Conservation (phyloP, 2,329 filamentous ascomycete genomes). For the Pezicula neosporulosa region DNA sequence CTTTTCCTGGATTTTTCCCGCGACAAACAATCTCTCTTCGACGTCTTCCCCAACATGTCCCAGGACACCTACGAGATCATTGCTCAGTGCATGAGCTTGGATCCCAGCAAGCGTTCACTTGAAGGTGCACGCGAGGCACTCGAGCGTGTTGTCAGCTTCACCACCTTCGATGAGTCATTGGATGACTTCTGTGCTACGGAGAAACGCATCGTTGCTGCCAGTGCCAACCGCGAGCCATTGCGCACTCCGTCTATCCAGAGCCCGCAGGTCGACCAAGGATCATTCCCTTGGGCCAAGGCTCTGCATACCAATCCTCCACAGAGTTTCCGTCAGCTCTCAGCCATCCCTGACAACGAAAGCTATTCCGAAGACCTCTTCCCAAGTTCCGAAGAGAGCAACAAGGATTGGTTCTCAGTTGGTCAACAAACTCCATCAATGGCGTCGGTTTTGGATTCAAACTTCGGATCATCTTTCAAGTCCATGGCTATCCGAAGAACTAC, state of each 20-base stretch:
- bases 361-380: conserved; percentile 82
- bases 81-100: conserved; percentile 83
- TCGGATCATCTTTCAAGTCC: conserved; percentile 79
- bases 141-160: conserved; percentile 81
- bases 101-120: conserved; percentile 85
- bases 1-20: conserved; percentile 90
- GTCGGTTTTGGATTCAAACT: conserved; percentile 78
- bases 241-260: conserved; percentile 94
- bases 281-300: conserved; percentile 94
- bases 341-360: conserved; percentile 74
- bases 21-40: conserved; percentile 93
- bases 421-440: conserved; percentile 77
- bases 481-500: conserved; percentile 51
- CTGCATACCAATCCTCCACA: conserved; percentile 72
- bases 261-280: conserved; percentile 73
- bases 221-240: conserved; percentile 89
- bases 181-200: conserved; percentile 92
- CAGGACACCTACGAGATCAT: conserved; percentile 96
- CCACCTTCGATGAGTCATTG: conserved; percentile 83
- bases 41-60: conserved; percentile 98
- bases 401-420: conserved; percentile 77
- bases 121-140: conserved; percentile 75
- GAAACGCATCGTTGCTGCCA: conserved; percentile 71
- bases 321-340: conserved; percentile 77
- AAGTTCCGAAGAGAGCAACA: conserved; percentile 64